Conservation (phyloP, 768 basidiomycete species). For the Mycena floridula region DNA sequence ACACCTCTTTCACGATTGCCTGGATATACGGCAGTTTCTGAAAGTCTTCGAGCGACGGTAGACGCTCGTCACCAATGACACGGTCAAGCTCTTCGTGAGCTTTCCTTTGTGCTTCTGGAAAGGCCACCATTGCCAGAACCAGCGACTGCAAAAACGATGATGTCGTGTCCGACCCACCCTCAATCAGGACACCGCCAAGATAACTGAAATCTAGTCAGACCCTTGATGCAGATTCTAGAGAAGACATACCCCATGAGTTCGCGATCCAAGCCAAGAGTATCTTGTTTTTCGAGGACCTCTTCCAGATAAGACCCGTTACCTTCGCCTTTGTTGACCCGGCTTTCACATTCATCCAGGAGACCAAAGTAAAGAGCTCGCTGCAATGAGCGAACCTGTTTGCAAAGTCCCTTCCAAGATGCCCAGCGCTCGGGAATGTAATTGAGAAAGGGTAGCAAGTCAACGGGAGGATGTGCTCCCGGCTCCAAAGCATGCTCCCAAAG, state of each 20-base stretch:
- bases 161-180: constrained; percentile 23
- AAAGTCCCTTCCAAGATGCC: constrained; percentile 14
- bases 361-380: constrained; percentile 15
- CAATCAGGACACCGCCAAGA: constrained; percentile 18
- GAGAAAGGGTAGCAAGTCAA: constrained; percentile 15
- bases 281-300: constrained; percentile 6
- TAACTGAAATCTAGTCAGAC: constrained; percentile 12
- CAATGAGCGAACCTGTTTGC: constrained; percentile 8
- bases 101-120: constrained; percentile 19
- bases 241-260: constrained; percentile 7
- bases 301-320: constrained; percentile 20
- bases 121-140: constrained; percentile 16
- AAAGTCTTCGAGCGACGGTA: constrained; percentile 11
- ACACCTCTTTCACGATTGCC: constrained; percentile 14
- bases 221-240: background rate
- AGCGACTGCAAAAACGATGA: constrained; percentile 14
- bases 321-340: constrained; percentile 15
- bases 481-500: constrained; percentile 8
- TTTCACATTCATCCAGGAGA: constrained; percentile 14
- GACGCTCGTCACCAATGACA: constrained; percentile 12
- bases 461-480: constrained; percentile 14
- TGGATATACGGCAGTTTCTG: constrained; percentile 13
- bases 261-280: constrained; percentile 5
- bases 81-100: constrained; percentile 20
- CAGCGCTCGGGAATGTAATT: constrained; percentile 12